A percentile compares a stretch with the other conserved stretches of the same genome.
Conservation (phyloP, 2,329 filamentous ascomycete species). For the Fusarium luffae region DNA sequence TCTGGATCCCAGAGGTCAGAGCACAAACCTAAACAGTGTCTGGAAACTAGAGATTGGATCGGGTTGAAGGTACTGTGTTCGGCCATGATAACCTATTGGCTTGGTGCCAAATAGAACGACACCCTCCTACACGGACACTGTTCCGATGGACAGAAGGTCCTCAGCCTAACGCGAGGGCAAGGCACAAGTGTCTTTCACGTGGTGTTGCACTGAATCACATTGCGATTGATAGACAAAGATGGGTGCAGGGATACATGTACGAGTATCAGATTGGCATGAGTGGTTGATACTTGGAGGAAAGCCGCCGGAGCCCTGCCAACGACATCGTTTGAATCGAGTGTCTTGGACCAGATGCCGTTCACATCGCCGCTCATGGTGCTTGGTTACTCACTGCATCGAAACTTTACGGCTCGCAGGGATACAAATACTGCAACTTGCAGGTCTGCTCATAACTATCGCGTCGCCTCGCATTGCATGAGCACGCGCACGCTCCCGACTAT, state of each 20-base stretch:
- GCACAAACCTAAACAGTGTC: slow-evolving; percentile 31
- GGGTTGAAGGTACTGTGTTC: slow-evolving; percentile 15
- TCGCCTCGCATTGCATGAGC: slow-evolving; percentile 20
- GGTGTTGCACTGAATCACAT: slow-evolving; percentile 14
- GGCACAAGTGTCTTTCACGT: slow-evolving; percentile 33
- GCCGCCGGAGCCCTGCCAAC: background rate
- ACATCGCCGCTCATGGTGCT: slow-evolving; percentile 10
- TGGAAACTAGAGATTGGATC: slow-evolving; percentile 21
- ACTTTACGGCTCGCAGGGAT: slow-evolving; percentile 34
- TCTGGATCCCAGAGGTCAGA: slow-evolving; percentile 23
- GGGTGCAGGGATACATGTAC: background rate
- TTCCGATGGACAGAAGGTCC: slow-evolving; percentile 20
- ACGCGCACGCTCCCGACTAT: slow-evolving; percentile 9
- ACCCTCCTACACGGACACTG: slow-evolving; percentile 23
- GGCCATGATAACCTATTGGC: slow-evolving; percentile 19
- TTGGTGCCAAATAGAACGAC: slow-evolving; percentile 32
- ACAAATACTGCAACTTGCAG: slow-evolving; percentile 22
- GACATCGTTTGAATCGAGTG: background rate
- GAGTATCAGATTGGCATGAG: slow-evolving; percentile 1
- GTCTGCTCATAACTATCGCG: slow-evolving; percentile 26
- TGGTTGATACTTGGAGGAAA: slow-evolving; percentile 3
- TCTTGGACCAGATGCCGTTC: slow-evolving; percentile 17
- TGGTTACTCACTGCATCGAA: slow-evolving; percentile 17
- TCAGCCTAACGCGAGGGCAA: slow-evolving; percentile 20
- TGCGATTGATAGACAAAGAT: background rate